Conservation (phyloP, 1,284 basidiomycete species). For the Trametes sp. region DNA sequence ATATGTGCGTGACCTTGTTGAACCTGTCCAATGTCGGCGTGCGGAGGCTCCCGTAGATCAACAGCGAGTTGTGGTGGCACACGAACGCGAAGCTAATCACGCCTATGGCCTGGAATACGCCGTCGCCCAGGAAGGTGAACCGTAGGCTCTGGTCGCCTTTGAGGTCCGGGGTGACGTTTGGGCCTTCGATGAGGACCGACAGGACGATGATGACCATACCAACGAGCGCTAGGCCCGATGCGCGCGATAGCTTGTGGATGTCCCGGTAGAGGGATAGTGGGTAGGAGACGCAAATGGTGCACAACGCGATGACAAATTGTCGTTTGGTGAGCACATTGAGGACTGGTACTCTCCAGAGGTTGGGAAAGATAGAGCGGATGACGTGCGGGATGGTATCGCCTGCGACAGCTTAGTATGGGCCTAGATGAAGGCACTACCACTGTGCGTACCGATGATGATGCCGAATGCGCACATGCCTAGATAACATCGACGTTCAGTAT, state of each 20-base stretch:
- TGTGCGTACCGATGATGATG: constrained; percentile 84
- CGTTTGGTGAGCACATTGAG: constrained; percentile 85
- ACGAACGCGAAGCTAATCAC: constrained; percentile 97
- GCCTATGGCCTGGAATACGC: constrained; percentile 91
- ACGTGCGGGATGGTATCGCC: constrained; percentile 98
- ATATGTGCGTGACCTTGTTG: constrained; percentile 91
- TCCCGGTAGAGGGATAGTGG: constrained; percentile 96
- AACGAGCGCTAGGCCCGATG: constrained; percentile 87
- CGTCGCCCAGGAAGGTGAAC: constrained; percentile 77
- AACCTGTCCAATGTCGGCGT: constrained; percentile 97
- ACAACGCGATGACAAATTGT: constrained; percentile 86
- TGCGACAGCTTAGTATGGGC: constrained; percentile 45
- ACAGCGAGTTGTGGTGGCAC: constrained; percentile 91
- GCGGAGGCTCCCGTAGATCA: constrained; percentile 93
- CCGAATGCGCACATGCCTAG: constrained; percentile 97
- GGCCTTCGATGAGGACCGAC: constrained; percentile 88
- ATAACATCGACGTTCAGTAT: constrained; percentile 13
- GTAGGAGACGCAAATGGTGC: constrained; percentile 90
- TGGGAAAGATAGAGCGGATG: constrained; percentile 87
- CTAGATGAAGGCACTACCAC: constrained; percentile 44
- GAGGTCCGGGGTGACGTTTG: constrained; percentile 79
- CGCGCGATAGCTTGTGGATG: constrained; percentile 96
- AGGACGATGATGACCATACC: constrained; percentile 96
- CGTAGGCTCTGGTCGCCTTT: constrained; percentile 79
- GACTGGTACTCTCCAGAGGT: constrained; percentile 71